A percentile compares a stretch with the other conserved stretches of the same genome.
Evolutionary conservation across 371 early-diverging fungal genomes (phyloP).

Genomic region (Hamiltosporidium magnivora): DNA sequence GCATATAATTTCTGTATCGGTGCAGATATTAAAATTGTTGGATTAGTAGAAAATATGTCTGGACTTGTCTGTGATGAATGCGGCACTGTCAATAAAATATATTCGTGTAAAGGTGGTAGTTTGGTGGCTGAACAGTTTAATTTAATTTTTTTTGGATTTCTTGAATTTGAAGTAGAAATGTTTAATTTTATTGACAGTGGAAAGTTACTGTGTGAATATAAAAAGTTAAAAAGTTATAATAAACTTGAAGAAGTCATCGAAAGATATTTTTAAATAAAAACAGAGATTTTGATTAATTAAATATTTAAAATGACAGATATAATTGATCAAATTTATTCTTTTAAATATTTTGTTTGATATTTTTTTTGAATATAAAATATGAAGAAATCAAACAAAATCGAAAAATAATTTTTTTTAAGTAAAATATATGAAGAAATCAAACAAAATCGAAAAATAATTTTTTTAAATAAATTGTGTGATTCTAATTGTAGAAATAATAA

Average conservation of each 20-base stretch:
- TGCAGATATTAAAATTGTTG: constrained; percentile 71
- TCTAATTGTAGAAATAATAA: too few species aligned
- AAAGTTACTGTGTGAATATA: not conserved
- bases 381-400: too few species aligned
- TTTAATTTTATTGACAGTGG: not conserved
- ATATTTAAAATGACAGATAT: too few species aligned
- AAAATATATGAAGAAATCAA: too few species aligned
- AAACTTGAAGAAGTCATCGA: not conserved
- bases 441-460: too few species aligned
- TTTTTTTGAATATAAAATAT: too few species aligned
- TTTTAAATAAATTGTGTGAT: too few species aligned
- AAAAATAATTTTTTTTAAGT: too few species aligned
- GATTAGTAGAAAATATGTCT: constrained; percentile 93
- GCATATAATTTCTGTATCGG: constrained; percentile 84
- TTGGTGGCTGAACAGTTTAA: not conserved
- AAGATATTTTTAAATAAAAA: too few species aligned
- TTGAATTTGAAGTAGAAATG: not conserved
- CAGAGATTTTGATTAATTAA: too few species aligned
- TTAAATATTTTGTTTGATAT: too few species aligned
- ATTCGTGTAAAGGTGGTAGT: not conserved
- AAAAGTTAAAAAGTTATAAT: not conserved
- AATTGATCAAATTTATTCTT: too few species aligned
- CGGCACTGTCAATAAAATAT: constrained; percentile 4
- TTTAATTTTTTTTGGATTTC: not conserved
- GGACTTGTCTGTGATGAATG: constrained; percentile 86